phyloP scores from a whole-genome alignment of 352 stramenopile genomes.

The Pythium grandisporangium region DNA sequence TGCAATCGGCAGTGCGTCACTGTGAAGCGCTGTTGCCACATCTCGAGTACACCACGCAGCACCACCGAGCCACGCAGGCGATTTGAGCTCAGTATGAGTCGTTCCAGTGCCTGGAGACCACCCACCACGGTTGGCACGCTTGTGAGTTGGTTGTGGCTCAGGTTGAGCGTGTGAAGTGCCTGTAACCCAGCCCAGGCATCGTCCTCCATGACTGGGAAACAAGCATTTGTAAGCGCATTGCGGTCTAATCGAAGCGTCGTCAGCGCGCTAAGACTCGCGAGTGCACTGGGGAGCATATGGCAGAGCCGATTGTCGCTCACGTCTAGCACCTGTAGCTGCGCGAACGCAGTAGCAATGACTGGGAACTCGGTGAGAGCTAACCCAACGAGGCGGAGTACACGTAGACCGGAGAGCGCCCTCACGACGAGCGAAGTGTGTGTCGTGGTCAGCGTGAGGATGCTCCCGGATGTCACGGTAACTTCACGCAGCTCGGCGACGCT shows the following conservation, averaged over 20 bases:
- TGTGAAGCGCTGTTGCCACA: slow-evolving; percentile 1
- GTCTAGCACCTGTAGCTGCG: slow-evolving; percentile 19
- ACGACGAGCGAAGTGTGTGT: background rate
- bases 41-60: background rate
- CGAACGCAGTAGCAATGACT: slow-evolving; percentile 7
- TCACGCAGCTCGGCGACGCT: background rate
- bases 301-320: slow-evolving; percentile 22
- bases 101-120: background rate
- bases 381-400: slow-evolving; percentile 6
- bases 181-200: background rate
- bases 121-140: background rate
- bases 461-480: background rate
- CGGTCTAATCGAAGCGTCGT: too few relatives aligned
- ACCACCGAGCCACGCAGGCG: slow-evolving; percentile 4
- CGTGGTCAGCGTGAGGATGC: background rate
- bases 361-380: slow-evolving; percentile 17
- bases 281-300: too few relatives aligned
- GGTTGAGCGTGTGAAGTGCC: slow-evolving; percentile 5
- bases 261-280: too few relatives aligned
- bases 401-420: slow-evolving; percentile 1
- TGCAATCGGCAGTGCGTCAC: background rate
- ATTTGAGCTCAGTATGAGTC: slow-evolving; percentile 1
- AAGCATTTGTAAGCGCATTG: background rate
- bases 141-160: slow-evolving; percentile 1
- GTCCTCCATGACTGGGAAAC: slow-evolving; percentile 3